phyloP scores from a whole-genome alignment of 371 early-diverging fungal species.

The Aphelidium insulamus region DNA sequence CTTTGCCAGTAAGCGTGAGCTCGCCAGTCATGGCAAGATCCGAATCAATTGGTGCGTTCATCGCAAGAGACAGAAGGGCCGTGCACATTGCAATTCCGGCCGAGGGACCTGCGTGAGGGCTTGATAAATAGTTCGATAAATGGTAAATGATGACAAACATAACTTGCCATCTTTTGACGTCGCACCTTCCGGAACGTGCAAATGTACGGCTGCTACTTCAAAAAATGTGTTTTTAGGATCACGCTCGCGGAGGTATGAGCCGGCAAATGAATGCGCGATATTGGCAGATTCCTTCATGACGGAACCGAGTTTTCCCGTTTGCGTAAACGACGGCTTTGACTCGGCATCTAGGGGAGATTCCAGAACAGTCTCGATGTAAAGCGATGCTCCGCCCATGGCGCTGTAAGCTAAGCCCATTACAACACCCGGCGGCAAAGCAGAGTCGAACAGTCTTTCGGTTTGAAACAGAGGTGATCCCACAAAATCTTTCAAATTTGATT shows the following conservation, averaged over 20 bases:
- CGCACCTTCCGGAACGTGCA: conserved; percentile 95
- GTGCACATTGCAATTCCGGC: conserved; percentile 92
- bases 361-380: conserved; percentile 82
- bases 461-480: conserved; percentile 78
- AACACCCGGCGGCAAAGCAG: conserved; percentile 70
- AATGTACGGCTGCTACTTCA: conserved; percentile 61
- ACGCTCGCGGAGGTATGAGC: conserved; percentile 38
- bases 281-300: conserved; percentile 93
- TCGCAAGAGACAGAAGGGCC: conserved; percentile 68
- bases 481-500: conserved; percentile 71
- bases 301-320: conserved; percentile 88
- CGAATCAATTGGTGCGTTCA: conserved; percentile 41
- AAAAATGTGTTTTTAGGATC: conserved; percentile 76
- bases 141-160: not conserved
- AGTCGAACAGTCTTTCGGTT: conserved; percentile 54
- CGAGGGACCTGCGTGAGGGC: too few species aligned
- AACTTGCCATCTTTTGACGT: conserved; percentile 96
- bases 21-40: conserved; percentile 95
- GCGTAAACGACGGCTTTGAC: too few species aligned
- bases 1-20: conserved; percentile 84
- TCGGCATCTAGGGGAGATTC: too few species aligned
- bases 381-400: conserved; percentile 70
- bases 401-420: conserved; percentile 95
- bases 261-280: conserved; percentile 86
- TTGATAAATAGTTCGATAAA: not conserved